Conservation (phyloP, 495 filamentous ascomycete species). For the Glarea lozoyensis region DNA sequence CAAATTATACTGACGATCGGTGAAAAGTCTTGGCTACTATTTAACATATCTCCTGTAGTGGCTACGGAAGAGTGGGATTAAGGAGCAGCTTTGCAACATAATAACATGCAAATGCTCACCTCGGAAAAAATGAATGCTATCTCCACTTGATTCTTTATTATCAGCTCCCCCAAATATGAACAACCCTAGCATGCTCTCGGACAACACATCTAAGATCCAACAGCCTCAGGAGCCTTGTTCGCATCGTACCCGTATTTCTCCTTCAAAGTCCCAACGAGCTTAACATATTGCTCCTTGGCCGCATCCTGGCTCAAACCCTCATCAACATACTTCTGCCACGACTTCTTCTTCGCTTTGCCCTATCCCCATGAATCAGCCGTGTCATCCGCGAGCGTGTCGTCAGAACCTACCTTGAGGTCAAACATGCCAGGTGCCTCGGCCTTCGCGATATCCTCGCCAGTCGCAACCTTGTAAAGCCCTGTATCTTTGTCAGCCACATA, state of each 20-base stretch:
- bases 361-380: conserved; percentile 24
- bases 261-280: conserved; percentile 61
- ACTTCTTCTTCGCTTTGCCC: conserved; percentile 71
- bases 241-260: conserved; percentile 52
- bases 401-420: conserved; percentile 46
- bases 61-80: too few species aligned
- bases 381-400: neutral
- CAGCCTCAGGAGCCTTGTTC: conserved; percentile 44
- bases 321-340: conserved; percentile 57
- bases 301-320: conserved; percentile 47
- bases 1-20: too few species aligned
- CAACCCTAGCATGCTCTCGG: neutral
- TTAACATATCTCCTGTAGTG: too few species aligned
- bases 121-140: too few species aligned
- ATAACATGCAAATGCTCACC: too few species aligned
- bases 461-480: conserved; percentile 46
- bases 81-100: too few species aligned
- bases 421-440: conserved; percentile 39
- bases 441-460: conserved; percentile 35
- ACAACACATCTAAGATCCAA: conserved; percentile 18
- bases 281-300: conserved; percentile 70
- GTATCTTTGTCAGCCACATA: neutral
- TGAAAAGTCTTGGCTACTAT: too few species aligned
- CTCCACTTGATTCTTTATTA: too few species aligned
- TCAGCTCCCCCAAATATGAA: neutral